Percentiles rank a stretch among this genome's conserved stretches.
These are phyloP conservation scores for Ceratobasidium sp. DNA, from an alignment of 1,284 basidiomycete genomes.

Conservation along the genomic window DNA sequence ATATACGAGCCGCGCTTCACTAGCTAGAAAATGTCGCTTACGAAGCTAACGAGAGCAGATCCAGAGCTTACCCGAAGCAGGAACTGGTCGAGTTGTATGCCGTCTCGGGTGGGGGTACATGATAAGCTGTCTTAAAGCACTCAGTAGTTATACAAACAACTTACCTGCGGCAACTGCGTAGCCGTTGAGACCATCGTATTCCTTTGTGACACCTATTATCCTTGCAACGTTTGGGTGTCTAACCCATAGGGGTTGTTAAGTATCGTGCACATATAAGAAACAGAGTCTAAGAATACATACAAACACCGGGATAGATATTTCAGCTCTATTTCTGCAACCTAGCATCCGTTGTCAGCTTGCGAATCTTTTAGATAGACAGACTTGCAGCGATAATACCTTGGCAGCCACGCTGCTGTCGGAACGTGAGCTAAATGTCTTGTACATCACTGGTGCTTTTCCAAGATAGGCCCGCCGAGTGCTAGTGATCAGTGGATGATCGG, in stretches of 20 bases:
- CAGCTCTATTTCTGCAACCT: not conserved
- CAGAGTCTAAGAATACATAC: not conserved
- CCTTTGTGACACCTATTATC: not conserved
- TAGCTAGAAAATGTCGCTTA: not conserved
- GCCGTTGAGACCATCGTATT: not conserved
- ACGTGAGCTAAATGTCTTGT: not conserved
- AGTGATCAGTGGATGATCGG: not conserved
- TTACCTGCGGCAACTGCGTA: not conserved
- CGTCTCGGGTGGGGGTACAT: not conserved
- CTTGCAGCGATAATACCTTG: not conserved
- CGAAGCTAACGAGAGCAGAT: not conserved
- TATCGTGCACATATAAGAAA: not conserved
- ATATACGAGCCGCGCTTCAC: not conserved
- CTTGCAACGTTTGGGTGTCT: constrained; percentile 8
- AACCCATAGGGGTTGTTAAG: not conserved
- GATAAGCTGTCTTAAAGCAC: not conserved
- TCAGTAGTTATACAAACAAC: not conserved
- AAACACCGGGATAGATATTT: not conserved
- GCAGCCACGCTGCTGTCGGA: not conserved
- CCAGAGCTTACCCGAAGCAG: not conserved
- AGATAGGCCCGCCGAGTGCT: not conserved
- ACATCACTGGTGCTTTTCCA: not conserved
- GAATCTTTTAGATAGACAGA: not conserved
- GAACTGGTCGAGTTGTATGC: not conserved
- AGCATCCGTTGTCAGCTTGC: too few species aligned